Percentiles rank a stretch among this genome's conserved stretches.
phyloP scores from a whole-genome alignment of 1,284 basidiomycete species.

The Irpex rosettiformis region DNA sequence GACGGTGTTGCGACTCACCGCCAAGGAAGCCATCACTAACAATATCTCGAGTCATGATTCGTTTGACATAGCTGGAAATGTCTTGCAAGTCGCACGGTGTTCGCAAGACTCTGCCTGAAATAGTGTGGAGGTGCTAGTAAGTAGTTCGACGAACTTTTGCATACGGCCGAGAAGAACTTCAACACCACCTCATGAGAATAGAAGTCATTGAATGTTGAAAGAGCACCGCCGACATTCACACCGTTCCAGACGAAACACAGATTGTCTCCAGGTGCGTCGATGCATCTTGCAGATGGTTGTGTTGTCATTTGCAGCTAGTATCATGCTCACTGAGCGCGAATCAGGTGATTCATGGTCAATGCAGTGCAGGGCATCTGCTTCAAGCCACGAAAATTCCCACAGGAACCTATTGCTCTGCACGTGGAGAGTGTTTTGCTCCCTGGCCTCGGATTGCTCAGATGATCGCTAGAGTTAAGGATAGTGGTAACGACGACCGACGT shows the following conservation, averaged over 20 bases:
- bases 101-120: background rate
- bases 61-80: background rate
- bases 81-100: background rate
- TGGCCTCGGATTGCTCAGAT: background rate
- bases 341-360: background rate
- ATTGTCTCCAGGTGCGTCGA: background rate
- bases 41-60: too few relatives aligned
- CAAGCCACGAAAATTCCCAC: background rate
- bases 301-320: background rate
- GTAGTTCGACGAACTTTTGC: background rate
- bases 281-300: background rate
- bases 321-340: background rate
- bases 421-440: background rate
- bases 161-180: background rate
- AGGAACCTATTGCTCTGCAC: background rate
- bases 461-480: background rate
- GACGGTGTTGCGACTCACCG: background rate
- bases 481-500: background rate
- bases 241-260: background rate
- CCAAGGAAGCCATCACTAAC: too few relatives aligned
- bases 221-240: background rate
- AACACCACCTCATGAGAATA: background rate
- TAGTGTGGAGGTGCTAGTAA: background rate
- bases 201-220: background rate
- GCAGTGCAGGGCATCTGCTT: background rate